phyloP scores from a whole-genome alignment of 139 green algal species.

The Auxenochlorella pyrenoidosa region DNA sequence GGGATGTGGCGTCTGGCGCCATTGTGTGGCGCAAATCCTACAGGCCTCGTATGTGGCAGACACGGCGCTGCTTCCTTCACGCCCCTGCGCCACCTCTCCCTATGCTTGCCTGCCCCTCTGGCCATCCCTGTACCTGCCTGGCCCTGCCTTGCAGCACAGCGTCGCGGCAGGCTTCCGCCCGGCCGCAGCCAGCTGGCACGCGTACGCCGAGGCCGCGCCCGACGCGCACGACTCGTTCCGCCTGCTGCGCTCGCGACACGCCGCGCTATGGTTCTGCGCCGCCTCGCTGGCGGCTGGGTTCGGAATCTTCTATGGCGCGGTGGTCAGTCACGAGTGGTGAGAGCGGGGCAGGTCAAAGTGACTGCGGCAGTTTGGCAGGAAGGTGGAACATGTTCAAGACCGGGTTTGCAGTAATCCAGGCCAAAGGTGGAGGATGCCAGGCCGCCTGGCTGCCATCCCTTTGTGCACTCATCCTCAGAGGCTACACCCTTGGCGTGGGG shows the following conservation, averaged over 20 bases:
- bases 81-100: background rate
- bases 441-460: too few species aligned
- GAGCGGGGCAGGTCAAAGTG: background rate
- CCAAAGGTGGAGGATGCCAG: too few species aligned
- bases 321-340: background rate
- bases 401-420: too few species aligned
- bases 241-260: background rate
- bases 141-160: background rate
- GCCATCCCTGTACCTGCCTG: background rate
- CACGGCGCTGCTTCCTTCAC: background rate
- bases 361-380: background rate
- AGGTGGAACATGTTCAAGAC: too few species aligned
- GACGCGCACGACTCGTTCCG: background rate
- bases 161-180: background rate
- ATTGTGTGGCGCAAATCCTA: background rate
- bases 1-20: too few species aligned
- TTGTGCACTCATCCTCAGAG: too few species aligned
- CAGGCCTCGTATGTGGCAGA: background rate
- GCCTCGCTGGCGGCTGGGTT: background rate
- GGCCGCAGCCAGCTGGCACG: background rate
- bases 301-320: background rate
- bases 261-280: constrained; percentile 10
- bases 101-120: too few species aligned
- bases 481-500: too few species aligned
- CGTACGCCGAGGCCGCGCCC: background rate